A percentile compares a stretch with the other conserved stretches of the same genome.
These are phyloP conservation scores for Rhododendron kiyosumense DNA, from an alignment of 148 eudicot species.

Conservation along the genomic window DNA sequence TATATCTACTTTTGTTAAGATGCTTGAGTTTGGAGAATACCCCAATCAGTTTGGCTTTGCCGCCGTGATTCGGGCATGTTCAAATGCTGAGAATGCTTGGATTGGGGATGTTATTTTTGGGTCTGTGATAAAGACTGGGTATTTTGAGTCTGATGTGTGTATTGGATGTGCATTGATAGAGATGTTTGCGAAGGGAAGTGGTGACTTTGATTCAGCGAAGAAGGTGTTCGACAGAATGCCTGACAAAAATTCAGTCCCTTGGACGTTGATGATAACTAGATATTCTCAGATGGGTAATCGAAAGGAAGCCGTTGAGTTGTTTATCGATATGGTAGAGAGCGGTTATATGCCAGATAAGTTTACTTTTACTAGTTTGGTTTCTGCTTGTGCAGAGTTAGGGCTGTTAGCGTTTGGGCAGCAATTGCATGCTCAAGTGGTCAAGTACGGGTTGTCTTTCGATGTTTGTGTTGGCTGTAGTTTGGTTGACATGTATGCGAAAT, in stretches of 20 bases:
- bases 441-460: constrained; percentile 34
- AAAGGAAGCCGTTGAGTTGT: constrained; percentile 35
- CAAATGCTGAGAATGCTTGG: constrained; percentile 17
- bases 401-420: constrained; percentile 37
- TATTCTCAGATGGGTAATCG: constrained; percentile 38
- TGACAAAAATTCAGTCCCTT: constrained; percentile 41
- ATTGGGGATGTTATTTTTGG: constrained; percentile 45
- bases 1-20: constrained; percentile 34
- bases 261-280: constrained; percentile 67
- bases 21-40: constrained; percentile 40
- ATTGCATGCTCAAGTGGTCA: constrained; percentile 42
- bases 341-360: constrained; percentile 15
- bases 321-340: constrained; percentile 40
- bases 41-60: constrained; percentile 57
- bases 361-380: constrained; percentile 10
- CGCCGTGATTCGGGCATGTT: constrained; percentile 49
- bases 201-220: constrained; percentile 41
- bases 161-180: constrained; percentile 66
- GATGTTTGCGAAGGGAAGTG: constrained; percentile 43
- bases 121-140: constrained; percentile 42
- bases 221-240: constrained; percentile 67
- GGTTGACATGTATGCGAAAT: constrained; percentile 65
- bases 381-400: constrained; percentile 47
- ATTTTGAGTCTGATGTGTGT: constrained; percentile 42
- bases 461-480: constrained; percentile 60